These are phyloP conservation scores for Termitomyces sp. DNA, from an alignment of 768 basidiomycete genomes.

Conservation along the genomic window DNA sequence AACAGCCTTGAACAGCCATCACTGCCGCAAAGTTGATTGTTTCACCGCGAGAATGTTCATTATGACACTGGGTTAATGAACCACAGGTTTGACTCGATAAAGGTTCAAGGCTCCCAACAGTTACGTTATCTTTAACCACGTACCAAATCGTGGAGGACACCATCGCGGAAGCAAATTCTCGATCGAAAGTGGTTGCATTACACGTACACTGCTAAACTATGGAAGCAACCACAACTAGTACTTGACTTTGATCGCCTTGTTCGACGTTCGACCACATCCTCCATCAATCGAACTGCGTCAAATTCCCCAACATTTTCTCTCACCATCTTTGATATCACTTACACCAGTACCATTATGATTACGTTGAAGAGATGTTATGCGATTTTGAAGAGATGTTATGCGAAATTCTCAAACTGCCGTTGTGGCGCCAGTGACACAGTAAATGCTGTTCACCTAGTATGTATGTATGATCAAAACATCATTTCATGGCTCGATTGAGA, in stretches of 20 bases:
- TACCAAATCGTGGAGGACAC: neutral
- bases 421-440: neutral
- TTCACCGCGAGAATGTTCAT: too few species aligned
- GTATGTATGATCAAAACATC: neutral
- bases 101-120: neutral
- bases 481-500: neutral
- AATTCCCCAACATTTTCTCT: neutral
- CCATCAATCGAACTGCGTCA: too few species aligned
- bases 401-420: neutral
- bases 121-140: neutral
- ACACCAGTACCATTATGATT: too few species aligned
- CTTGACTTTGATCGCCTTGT: neutral
- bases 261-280: neutral
- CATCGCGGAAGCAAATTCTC: slow-evolving; percentile 1
- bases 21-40: neutral
- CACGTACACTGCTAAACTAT: neutral
- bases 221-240: neutral
- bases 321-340: neutral
- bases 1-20: neutral
- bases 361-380: neutral
- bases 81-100: neutral
- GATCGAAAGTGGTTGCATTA: neutral
- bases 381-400: neutral
- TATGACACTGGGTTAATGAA: neutral
- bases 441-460: neutral